A percentile compares a stretch with the other conserved stretches of the same genome.
These are phyloP conservation scores for Mariannaea elegans DNA, from an alignment of 2,329 filamentous ascomycete genomes.

Conservation along the genomic window DNA sequence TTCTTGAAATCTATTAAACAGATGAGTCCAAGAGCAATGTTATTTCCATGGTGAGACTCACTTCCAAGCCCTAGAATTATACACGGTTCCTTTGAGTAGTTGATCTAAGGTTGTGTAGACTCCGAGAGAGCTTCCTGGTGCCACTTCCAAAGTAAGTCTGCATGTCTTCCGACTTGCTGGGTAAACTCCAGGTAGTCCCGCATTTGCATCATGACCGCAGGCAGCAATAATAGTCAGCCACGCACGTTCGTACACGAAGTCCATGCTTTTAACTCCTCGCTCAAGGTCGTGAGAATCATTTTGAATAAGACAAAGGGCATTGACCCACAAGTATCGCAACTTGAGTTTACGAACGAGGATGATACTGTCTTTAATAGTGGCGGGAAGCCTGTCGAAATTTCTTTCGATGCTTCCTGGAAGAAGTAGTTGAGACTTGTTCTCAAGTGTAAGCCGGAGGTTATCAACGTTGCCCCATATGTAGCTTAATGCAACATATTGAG, in stretches of 20 bases:
- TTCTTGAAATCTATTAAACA: slow-evolving; percentile 15
- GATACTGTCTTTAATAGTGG: not conserved
- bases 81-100: not conserved
- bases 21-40: not conserved
- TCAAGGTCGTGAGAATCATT: not conserved
- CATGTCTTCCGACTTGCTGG: not conserved
- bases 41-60: not conserved
- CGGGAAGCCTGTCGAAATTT: not conserved
- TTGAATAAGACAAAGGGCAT: not conserved
- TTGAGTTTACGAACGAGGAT: not conserved
- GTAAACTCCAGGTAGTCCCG: slow-evolving; percentile 2
- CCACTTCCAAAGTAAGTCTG: not conserved
- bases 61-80: slow-evolving; percentile 20
- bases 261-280: slow-evolving; percentile 14
- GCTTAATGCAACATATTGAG: slow-evolving; percentile 19
- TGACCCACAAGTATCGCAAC: not conserved
- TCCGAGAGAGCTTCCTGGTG: slow-evolving; percentile 1
- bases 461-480: slow-evolving; percentile 22
- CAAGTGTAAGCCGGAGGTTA: slow-evolving; percentile 18
- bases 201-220: slow-evolving; percentile 17
- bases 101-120: not conserved
- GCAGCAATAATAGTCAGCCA: slow-evolving; percentile 23
- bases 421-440: slow-evolving; percentile 3
- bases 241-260: slow-evolving; percentile 19
- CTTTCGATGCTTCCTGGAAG: not conserved